phyloP scores from a whole-genome alignment of 176 grass and related monocot genomes.

The Calamus simplicifolius region DNA sequence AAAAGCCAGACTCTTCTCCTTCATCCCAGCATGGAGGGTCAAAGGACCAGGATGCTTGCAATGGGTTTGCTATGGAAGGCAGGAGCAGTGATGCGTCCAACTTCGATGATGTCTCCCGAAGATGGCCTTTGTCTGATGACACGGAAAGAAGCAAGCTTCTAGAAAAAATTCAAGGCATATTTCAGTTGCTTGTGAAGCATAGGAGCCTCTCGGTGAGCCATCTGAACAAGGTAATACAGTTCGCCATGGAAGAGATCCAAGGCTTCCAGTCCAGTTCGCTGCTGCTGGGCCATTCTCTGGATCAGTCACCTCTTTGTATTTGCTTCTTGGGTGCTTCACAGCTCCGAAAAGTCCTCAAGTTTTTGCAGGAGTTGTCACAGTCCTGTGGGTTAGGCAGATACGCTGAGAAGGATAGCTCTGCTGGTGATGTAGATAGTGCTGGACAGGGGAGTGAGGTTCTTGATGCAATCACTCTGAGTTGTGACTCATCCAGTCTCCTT shows the following conservation, averaged over 20 bases:
- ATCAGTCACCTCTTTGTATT: constrained; percentile 68
- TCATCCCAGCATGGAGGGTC: constrained; percentile 40
- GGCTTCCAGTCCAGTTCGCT: constrained; percentile 38
- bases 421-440: constrained; percentile 28
- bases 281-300: constrained; percentile 45
- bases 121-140: constrained; percentile 82
- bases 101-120: constrained; percentile 12
- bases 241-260: constrained; percentile 64
- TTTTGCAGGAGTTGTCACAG: constrained; percentile 70
- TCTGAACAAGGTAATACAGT: constrained; percentile 61
- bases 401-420: constrained; percentile 50
- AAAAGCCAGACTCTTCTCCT: constrained; percentile 54
- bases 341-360: constrained; percentile 53
- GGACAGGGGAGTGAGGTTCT: constrained; percentile 10
- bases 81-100: not conserved
- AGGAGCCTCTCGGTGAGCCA: constrained; percentile 59
- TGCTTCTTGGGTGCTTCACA: constrained; percentile 61
- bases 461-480: constrained; percentile 47
- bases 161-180: constrained; percentile 52
- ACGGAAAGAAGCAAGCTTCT: constrained; percentile 54
- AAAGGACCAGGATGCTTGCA: constrained; percentile 22
- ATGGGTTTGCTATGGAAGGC: constrained; percentile 9
- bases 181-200: constrained; percentile 61
- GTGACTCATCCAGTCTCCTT: constrained; percentile 40
- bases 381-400: constrained; percentile 48